Base-by-base conservation (phyloP, 768 basidiomycete species). In the Punctularia strigosozonata region DNA sequence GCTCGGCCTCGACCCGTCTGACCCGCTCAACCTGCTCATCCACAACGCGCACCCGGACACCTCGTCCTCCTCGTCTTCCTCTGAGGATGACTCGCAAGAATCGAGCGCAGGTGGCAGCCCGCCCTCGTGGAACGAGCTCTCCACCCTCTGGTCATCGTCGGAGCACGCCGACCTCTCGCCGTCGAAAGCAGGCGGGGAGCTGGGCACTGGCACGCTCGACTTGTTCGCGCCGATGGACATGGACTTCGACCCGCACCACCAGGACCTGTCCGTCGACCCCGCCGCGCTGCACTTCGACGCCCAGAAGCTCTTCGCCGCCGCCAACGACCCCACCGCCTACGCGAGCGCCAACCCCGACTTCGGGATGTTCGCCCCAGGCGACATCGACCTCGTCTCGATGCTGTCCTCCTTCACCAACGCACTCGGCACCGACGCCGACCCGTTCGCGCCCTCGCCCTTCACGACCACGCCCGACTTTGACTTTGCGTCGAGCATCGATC, bases 201-300 rank as follows among this genome's bases (percentile, higher is more conserved):
- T 74, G 61, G 46, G 48, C 47, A 20, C 10, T 34, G 19, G 53
- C 46, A 68, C 52, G 44, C 71, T 52, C 48, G 57, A 53, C 52
- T 57, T 66, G 37, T 50, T 60, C 18, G 42, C 66, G 53, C 43
- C 55, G 53, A 71, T 78, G 68, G 74, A 77, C 55, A 65, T 81
- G 56, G 77, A 80, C 49, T 74, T 78, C 39, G 62, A 66, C 52
- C 68, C 3, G 58, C 69, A n/a, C n/a, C n/a, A n/a, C n/a, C n/a
- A n/a, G n/a, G n/a, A n/a, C 15, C 67, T 76, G 47, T 68, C 71
- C 1, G 67, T 85, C 39, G 77, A 85, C 42, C 80, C 83, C 22
- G 75, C 63, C 46, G 62, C 70, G 5, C 58, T 83, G 10, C 79
- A 82, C 49, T 74, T 69, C 39, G 54, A 63, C 22, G n/a, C n/a